Evolutionary conservation across 805 yeast genomes (phyloP), one percentile per base, ranked within the genome.

Genomic region (Wickerhamiella sorbophila): DNA sequence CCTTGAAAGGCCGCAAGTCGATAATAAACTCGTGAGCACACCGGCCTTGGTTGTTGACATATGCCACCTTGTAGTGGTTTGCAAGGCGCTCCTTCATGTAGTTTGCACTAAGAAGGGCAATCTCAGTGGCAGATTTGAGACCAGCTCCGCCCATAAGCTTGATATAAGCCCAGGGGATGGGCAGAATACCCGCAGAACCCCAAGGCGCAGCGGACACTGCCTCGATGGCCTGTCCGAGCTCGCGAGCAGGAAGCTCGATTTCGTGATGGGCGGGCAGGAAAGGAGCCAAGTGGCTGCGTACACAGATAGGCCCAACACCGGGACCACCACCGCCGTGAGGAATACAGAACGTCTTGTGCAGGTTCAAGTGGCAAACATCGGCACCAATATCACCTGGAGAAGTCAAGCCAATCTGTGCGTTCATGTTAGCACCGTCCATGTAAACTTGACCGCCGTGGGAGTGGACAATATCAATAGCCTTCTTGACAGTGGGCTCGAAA

Each of bases 301-400:
- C 97, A 70, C 97, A 85, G 49, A 91, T 91, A 40, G 97, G 97
- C 16, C 96, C 98, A 55, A 86, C 94, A 58, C 97, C 98, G 33
- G 98, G 98, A 34, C 98, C 98, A 59, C 98, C 98, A 58, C 98
- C 98, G 57, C 98, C 98, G 57, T 91, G 98, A 42, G 95, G 93
- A 56, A 91, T 85, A 36, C 96, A 86, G 69, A 91, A 91, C 1
- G 98, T 91, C 66, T 91, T 91, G 69, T 91, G 98, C 58, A 91
- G 70, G 61, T 91, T 91, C 66, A 91, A 72, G 57, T 91, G 98
- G 62, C 98, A 91, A 33, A 91, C 97, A 64, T 91, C 98, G 10
- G 97, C 97, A 41, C 96, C 97, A 52, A 91, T 67, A 57, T 86
- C 96, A 44, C 97, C 98, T 8, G 98, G 97, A 5, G 94, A 82